These are phyloP conservation scores for Cicer chorassanicum DNA, from an alignment of 306 rosid species.

Conservation along the genomic window DNA sequence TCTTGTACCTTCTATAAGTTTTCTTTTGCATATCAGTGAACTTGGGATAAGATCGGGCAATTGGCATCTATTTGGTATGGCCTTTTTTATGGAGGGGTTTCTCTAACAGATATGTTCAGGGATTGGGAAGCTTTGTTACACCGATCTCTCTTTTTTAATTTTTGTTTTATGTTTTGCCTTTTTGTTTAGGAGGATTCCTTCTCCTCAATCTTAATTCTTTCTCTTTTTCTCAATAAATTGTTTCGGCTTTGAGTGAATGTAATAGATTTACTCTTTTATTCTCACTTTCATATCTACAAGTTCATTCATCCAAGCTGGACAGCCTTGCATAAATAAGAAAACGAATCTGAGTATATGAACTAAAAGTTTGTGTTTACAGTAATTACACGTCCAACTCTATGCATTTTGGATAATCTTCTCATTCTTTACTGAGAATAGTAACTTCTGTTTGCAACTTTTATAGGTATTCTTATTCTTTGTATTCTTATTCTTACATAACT, in stretches of 20 bases:
- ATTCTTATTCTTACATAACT: neutral
- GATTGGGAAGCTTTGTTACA: neutral
- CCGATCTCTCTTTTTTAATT: neutral
- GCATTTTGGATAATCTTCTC: neutral
- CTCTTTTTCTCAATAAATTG: slow-evolving; percentile 9
- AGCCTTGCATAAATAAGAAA: neutral
- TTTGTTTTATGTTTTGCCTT: slow-evolving; percentile 6
- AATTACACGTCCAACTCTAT: neutral
- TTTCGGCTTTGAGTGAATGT: neutral
- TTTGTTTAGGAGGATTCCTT: slow-evolving; percentile 9
- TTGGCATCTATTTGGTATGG: neutral
- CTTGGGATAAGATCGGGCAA: slow-evolving; percentile 1
- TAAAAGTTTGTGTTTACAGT: slow-evolving; percentile 5
- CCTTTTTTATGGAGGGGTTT: neutral
- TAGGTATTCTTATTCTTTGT: neutral
- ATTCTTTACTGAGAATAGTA: slow-evolving; percentile 2
- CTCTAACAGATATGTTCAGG: neutral
- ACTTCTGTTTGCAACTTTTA: neutral
- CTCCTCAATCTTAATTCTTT: neutral
- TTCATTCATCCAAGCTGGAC: neutral
- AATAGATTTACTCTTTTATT: neutral
- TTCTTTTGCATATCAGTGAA: slow-evolving; percentile 1
- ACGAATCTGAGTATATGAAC: neutral
- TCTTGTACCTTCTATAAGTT: neutral
- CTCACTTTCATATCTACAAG: neutral